phyloP scores from a whole-genome alignment of 768 basidiomycete genomes.

The Dioszegia aurantiaca region DNA sequence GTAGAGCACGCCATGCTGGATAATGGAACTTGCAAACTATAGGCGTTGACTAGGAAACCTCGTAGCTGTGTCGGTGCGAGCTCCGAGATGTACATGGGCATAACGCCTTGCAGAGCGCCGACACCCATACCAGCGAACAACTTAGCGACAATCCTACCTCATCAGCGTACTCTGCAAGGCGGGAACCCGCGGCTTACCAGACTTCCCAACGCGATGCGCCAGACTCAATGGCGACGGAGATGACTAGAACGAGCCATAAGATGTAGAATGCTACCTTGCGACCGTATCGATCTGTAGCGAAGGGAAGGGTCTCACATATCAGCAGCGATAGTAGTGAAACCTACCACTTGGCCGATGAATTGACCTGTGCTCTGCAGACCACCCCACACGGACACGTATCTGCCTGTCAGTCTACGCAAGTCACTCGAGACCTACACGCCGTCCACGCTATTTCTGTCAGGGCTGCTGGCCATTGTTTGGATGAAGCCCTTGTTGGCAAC shows the following conservation, averaged over 20 bases:
- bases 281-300: constrained; percentile 24
- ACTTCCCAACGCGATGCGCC: constrained; percentile 17
- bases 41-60: constrained; percentile 33
- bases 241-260: constrained; percentile 18
- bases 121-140: constrained; percentile 31
- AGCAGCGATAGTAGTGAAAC: no score
- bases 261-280: constrained; percentile 26
- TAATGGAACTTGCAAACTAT: constrained; percentile 19
- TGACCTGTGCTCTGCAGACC: constrained; percentile 30
- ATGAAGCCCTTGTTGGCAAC: constrained; percentile 33
- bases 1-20: not conserved
- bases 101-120: constrained; percentile 29
- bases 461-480: constrained; percentile 12
- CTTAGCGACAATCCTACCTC: constrained; percentile 31
- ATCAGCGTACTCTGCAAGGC: no score
- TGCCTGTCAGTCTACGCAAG: no score
- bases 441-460: not conserved
- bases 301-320: no score
- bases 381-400: constrained; percentile 29
- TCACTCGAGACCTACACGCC: not conserved
- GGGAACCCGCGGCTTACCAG: no score
- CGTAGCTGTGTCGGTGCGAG: constrained; percentile 22
- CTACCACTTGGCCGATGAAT: constrained; percentile 25
- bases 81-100: constrained; percentile 33
- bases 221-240: constrained; percentile 21